Evolutionary conservation across 2,329 filamentous ascomycete species (phyloP), one percentile per base, ranked within the genome.

Genomic region (Botryotinia globosa): DNA sequence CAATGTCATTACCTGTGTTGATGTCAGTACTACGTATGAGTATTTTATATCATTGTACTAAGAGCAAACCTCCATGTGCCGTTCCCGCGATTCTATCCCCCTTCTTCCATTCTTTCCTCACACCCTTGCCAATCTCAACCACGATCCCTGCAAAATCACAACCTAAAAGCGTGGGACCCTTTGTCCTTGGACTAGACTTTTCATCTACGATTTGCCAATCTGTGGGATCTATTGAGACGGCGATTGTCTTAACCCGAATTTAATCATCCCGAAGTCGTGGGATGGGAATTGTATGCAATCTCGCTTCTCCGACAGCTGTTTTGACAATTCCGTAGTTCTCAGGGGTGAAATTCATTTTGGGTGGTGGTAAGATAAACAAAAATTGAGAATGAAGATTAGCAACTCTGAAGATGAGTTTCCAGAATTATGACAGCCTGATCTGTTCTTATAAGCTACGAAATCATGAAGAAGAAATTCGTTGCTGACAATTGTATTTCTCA

Each of bases 21-120:
- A 1, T n/a, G 1, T 66, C 44, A 51, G 32, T 2, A 37, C 25
- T 66, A 51, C 12, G 37, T 37, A 37, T 37, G 2, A 39, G 37
- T 39, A 39, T 39, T 39, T 39, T 39, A 9, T 39, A 39, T 39
- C 37, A 39, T 12, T 12, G 12, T 39, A 10, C 37, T 3, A 39
- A 39, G 10, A 12, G 10, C 16, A 34, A 34, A 77, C 77, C 76
- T 14, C 78, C 77, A 75, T 79, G 76, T 3, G 62, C 61, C 14
- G 72, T 32, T 7, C 76, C 74, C 3, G 72, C 69, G 42, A 79
- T 69, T 32, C 75, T 51, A 69, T 79, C 78, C 0, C 77, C 77
- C 20, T 32, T 69, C 48, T 76, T 74, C 45, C 76, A 75, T 12
- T 73, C 48, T 65, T 75, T 76, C 7, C 56, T 75, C 14, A 78